Conservation (phyloP, 345 rosid genomes). For the Orychophragmus violaceus region DNA sequence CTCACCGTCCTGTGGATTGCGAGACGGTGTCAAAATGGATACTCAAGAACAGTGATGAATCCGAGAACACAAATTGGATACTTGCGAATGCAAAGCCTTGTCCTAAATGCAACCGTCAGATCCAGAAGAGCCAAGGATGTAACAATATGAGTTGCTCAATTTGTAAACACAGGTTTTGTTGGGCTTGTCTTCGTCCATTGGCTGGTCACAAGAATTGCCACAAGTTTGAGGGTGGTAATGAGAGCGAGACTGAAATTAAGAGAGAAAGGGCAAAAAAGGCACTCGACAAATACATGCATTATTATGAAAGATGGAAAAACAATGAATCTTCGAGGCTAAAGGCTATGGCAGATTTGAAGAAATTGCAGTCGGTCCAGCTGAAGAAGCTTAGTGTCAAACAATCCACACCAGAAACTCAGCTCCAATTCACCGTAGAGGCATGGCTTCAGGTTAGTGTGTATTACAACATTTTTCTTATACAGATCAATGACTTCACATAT, state of each 20-base stretch:
- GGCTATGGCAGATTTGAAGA: constrained; percentile 13
- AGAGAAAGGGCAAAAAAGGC: neutral
- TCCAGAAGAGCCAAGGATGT: constrained; percentile 26
- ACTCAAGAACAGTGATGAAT: neutral
- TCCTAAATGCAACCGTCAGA: constrained; percentile 25
- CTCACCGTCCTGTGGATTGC: constrained; percentile 29
- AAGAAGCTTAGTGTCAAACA: neutral
- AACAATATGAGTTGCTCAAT: constrained; percentile 16
- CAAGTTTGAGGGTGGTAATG: constrained; percentile 30
- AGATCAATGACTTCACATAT: neutral
- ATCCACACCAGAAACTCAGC: neutral
- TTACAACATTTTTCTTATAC: neutral
- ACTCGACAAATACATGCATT: constrained; percentile 5
- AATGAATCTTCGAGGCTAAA: constrained; percentile 14
- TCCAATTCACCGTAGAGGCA: neutral
- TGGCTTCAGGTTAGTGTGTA: neutral
- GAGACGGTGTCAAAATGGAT: constrained; percentile 19
- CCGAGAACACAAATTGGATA: constrained; percentile 28
- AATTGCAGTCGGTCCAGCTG: neutral
- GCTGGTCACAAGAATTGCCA: neutral
- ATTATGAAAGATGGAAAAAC: constrained; percentile 19
- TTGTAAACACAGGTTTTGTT: constrained; percentile 9
- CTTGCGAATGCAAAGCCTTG: constrained; percentile 27
- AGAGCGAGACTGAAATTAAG: neutral
- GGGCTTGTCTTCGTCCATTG: neutral